Evolutionary conservation across 352 stramenopile species (phyloP).

Genomic region (Phytopythium kandeliae): DNA sequence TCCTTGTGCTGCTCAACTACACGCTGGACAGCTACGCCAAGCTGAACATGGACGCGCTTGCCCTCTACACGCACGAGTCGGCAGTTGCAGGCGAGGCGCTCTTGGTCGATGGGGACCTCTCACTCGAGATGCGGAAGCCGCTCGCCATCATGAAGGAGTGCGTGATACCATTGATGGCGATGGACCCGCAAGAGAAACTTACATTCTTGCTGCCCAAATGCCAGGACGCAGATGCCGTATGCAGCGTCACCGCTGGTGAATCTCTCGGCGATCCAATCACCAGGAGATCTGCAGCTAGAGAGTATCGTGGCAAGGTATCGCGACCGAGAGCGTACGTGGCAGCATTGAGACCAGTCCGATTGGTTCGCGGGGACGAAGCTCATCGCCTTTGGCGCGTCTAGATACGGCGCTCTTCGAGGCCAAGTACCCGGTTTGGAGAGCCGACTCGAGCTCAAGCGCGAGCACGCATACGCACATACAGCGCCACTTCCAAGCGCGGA

Average conservation of each 20-base stretch:
- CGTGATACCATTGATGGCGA: neutral
- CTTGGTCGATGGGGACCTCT: constrained; percentile 54
- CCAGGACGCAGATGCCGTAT: constrained; percentile 34
- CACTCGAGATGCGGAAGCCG: constrained; percentile 36
- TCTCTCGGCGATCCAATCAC: constrained; percentile 23
- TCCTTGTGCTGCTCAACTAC: constrained; percentile 58
- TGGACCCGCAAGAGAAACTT: neutral
- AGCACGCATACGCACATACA: neutral
- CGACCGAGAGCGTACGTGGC: constrained; percentile 38
- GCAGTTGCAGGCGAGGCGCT: constrained; percentile 28
- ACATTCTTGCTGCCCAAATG: neutral
- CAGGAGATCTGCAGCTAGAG: constrained; percentile 31
- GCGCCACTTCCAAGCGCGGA: constrained; percentile 26
- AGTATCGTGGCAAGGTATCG: constrained; percentile 30
- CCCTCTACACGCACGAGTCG: constrained; percentile 29
- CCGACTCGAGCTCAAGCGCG: constrained; percentile 14
- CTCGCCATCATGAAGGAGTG: constrained; percentile 40
- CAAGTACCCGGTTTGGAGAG: constrained; percentile 35
- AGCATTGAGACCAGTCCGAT: neutral
- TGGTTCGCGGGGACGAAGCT: neutral
- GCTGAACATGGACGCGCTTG: constrained; percentile 65
- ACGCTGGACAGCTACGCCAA: constrained; percentile 40
- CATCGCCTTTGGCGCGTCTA: constrained; percentile 6
- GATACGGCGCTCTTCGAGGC: constrained; percentile 32
- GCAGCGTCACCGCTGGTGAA: constrained; percentile 32